phyloP scores from a whole-genome alignment of 345 rosid genomes.

The Ceriops zippeliana region DNA sequence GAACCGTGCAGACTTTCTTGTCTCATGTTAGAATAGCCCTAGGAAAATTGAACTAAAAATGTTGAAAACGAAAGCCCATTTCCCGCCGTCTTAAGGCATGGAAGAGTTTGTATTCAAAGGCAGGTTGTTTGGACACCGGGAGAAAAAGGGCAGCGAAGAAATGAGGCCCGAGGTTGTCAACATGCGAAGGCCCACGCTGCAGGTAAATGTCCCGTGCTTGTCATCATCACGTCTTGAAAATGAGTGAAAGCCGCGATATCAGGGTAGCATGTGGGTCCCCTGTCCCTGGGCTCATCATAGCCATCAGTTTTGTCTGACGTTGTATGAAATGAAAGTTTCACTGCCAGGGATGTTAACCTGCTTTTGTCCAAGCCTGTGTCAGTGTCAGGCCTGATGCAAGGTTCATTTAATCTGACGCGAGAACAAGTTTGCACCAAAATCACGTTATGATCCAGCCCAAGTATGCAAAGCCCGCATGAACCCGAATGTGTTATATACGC shows the following conservation, averaged over 20 bases:
- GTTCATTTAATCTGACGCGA: too few species aligned
- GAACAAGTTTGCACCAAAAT: too few species aligned
- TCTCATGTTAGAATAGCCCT: too few species aligned
- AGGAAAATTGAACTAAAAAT: too few species aligned
- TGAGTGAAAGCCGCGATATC: slow-evolving; percentile 5
- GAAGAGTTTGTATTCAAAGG: background rate
- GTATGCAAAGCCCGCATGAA: too few species aligned
- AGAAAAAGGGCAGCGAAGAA: background rate
- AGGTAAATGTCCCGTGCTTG: slow-evolving; percentile 17
- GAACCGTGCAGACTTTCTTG: too few species aligned
- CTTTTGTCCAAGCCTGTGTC: background rate
- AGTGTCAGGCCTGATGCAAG: background rate
- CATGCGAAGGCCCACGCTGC: slow-evolving; percentile 20
- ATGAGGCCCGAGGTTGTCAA: background rate
- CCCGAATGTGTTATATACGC: too few species aligned
- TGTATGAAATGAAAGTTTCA: slow-evolving; percentile 42
- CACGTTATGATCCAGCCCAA: too few species aligned
- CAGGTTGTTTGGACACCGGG: background rate
- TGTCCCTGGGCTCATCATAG: slow-evolving; percentile 13
- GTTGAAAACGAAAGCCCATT: too few species aligned
- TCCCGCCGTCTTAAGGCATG: too few species aligned
- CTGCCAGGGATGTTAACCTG: slow-evolving; percentile 10
- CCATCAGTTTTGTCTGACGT: slow-evolving; percentile 30
- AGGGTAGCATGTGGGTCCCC: slow-evolving; percentile 18
- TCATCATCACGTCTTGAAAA: slow-evolving; percentile 21